phyloP scores from a whole-genome alignment of 1,284 basidiomycete genomes.

The Melampsora larici-populina region DNA sequence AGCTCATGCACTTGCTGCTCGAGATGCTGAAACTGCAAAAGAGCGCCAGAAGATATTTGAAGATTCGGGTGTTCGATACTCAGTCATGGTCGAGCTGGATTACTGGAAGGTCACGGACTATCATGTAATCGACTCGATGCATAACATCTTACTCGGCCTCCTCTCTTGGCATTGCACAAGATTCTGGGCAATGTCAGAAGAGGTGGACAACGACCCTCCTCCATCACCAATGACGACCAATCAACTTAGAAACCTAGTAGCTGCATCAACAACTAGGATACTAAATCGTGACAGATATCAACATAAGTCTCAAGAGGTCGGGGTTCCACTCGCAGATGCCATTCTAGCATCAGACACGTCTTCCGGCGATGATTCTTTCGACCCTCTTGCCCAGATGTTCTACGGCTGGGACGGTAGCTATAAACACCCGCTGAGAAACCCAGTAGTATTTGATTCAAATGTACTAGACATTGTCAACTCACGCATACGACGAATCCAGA shows the following conservation, averaged over 20 bases:
- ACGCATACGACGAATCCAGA: neutral
- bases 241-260: neutral
- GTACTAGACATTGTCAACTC: constrained; percentile 9
- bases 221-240: neutral
- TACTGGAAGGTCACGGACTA: too few relatives aligned
- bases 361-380: neutral
- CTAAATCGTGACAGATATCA: too few relatives aligned
- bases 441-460: constrained; percentile 1
- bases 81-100: constrained; percentile 19
- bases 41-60: too few relatives aligned
- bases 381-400: neutral
- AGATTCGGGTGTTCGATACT: constrained; percentile 19
- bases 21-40: too few relatives aligned
- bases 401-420: constrained; percentile 26
- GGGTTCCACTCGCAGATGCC: neutral
- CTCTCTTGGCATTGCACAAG: constrained; percentile 18
- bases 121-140: constrained; percentile 42
- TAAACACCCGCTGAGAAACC: neutral
- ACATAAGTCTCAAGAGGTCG: neutral
- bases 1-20: too few relatives aligned
- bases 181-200: constrained; percentile 35
- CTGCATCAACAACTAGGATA: too few relatives aligned
- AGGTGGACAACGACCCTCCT: neutral
- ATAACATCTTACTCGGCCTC: constrained; percentile 21
- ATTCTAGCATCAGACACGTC: neutral